Evolutionary conservation across 352 stramenopile genomes (phyloP).

Genomic region (Phytophthora rubi): DNA sequence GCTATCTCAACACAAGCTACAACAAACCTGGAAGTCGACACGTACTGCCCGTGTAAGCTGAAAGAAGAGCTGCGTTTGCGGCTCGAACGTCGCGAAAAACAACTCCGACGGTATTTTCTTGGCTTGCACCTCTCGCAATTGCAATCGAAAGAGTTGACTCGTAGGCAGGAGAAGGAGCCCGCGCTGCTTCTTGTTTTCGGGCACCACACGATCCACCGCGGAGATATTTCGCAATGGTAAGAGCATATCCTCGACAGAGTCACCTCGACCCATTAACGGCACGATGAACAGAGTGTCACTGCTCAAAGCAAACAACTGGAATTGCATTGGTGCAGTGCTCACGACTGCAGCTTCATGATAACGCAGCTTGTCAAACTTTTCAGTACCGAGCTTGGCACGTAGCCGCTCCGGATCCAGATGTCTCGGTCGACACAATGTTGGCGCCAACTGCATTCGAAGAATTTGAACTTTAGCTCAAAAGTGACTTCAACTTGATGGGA

Average conservation of each 20-base stretch:
- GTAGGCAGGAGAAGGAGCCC: constrained; percentile 51
- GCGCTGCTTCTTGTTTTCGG: constrained; percentile 43
- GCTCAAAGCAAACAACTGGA: constrained; percentile 63
- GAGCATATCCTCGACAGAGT: constrained; percentile 21
- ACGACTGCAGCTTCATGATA: constrained; percentile 71
- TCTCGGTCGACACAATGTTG: constrained; percentile 59
- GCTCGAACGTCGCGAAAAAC: constrained; percentile 72
- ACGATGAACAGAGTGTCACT: constrained; percentile 53
- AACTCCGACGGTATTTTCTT: constrained; percentile 26
- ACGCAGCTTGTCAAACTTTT: constrained; percentile 44
- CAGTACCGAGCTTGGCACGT: constrained; percentile 37
- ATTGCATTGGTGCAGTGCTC: constrained; percentile 30
- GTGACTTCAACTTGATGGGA: constrained; percentile 9
- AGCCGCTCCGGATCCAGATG: constrained; percentile 66
- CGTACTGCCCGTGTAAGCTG: constrained; percentile 47
- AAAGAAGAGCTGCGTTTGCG: constrained; percentile 62
- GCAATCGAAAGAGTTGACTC: constrained; percentile 63
- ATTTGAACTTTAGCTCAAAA: neutral
- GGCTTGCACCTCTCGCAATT: constrained; percentile 19
- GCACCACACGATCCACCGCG: constrained; percentile 46
- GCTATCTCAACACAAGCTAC: neutral
- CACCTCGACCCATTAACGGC: constrained; percentile 39
- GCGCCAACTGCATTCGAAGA: constrained; percentile 34
- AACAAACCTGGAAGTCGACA: constrained; percentile 56
- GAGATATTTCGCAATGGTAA: constrained; percentile 39